phyloP scores from a whole-genome alignment of 768 basidiomycete genomes.

The Lactarius indigo region DNA sequence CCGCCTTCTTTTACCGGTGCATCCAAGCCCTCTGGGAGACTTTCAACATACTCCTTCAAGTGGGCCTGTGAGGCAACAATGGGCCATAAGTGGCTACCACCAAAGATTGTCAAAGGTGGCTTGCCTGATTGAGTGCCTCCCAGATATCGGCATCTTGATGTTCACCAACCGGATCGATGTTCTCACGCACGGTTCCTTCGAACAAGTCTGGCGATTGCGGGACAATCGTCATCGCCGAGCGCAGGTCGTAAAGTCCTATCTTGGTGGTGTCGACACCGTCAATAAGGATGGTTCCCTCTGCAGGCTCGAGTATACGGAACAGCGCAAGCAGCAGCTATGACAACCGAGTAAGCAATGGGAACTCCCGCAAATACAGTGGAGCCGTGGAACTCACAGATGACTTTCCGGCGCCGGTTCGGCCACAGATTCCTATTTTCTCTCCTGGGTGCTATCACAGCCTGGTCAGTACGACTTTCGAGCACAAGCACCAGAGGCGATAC shows the following conservation, averaged over 20 bases:
- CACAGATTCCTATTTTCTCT: constrained; percentile 90
- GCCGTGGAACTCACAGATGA: constrained; percentile 53
- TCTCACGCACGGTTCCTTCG: constrained; percentile 74
- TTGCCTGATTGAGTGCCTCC: constrained; percentile 70
- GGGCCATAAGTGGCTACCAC: background rate
- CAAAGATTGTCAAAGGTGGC: constrained; percentile 27
- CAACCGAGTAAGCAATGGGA: background rate
- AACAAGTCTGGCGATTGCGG: constrained; percentile 39
- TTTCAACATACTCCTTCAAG: constrained; percentile 66
- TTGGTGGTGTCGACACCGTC: constrained; percentile 75
- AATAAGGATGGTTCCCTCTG: constrained; percentile 61
- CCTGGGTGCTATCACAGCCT: constrained; percentile 49
- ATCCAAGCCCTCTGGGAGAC: constrained; percentile 63
- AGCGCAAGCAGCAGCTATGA: constrained; percentile 60
- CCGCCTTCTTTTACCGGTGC: constrained; percentile 75
- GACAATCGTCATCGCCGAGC: constrained; percentile 70
- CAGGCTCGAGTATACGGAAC: constrained; percentile 74
- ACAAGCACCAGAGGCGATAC: constrained; percentile 36
- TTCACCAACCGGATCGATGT: constrained; percentile 82
- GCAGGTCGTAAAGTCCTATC: constrained; percentile 72
- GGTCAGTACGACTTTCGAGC: background rate
- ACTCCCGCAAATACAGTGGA: background rate
- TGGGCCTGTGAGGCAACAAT: constrained; percentile 43
- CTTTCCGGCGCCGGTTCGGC: constrained; percentile 78
- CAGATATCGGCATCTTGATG: constrained; percentile 82